A percentile compares a stretch with the other conserved stretches of the same genome.
Conservation (phyloP, 805 yeast genomes). For the Candida loeiensis region DNA sequence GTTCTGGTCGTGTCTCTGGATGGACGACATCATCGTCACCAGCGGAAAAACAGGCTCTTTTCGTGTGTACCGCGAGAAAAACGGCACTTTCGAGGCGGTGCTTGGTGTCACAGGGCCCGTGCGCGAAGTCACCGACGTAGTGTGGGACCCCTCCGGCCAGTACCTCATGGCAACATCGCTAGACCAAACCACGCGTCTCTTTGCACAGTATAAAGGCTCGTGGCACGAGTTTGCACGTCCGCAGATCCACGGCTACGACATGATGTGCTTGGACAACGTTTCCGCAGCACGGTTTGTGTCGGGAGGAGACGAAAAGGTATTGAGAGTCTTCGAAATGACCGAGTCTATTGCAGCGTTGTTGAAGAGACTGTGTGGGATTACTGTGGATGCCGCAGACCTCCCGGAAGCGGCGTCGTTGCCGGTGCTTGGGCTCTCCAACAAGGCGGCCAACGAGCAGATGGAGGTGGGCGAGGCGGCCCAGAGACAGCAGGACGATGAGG, state of each 20-base stretch:
- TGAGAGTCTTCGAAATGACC: constrained; percentile 88
- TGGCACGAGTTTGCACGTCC: constrained; percentile 97
- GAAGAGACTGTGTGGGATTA: constrained; percentile 48
- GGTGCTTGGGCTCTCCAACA: constrained; percentile 88
- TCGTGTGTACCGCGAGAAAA: constrained; percentile 61
- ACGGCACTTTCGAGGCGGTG: constrained; percentile 40
- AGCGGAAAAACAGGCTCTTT: constrained; percentile 92
- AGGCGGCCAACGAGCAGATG: constrained; percentile 59
- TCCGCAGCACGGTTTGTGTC: constrained; percentile 67
- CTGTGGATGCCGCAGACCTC: constrained; percentile 27
- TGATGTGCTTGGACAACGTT: constrained; percentile 73
- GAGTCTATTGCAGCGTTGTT: constrained; percentile 66
- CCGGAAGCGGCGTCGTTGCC: constrained; percentile 91
- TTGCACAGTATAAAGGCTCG: constrained; percentile 57
- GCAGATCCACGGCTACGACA: constrained; percentile 97
- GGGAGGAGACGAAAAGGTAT: constrained; percentile 93
- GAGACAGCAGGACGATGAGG: constrained; percentile 40
- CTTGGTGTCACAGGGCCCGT: constrained; percentile 75
- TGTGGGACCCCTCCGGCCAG: constrained; percentile 68
- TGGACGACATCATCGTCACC: constrained; percentile 54
- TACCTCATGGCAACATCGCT: constrained; percentile 74
- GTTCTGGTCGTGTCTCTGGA: constrained; percentile 69
- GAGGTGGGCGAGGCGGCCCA: constrained; percentile 39
- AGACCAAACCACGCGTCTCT: constrained; percentile 90
- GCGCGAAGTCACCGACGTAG: constrained; percentile 68